Percentiles rank a stretch among this genome's conserved stretches.
Conservation (phyloP, 1,284 basidiomycete genomes). For the Ceratobasidium sp. region DNA sequence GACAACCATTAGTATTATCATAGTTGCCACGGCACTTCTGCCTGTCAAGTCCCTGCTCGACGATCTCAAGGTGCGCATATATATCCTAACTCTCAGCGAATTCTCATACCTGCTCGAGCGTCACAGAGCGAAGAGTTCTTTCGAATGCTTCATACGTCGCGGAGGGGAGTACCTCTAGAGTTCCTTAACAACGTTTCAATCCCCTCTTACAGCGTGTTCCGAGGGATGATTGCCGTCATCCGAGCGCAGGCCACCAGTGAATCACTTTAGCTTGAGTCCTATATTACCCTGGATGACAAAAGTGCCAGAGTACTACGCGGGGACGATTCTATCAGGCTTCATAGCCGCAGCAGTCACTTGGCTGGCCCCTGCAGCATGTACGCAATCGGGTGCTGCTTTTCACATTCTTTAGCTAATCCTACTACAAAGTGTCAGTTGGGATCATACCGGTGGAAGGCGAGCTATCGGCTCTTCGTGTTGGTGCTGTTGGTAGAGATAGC, state of each 20-base stretch:
- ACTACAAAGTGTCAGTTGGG: constrained; percentile 27
- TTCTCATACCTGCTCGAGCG: background rate
- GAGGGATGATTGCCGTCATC: constrained; percentile 2
- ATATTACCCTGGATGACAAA: background rate
- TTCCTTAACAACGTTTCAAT: constrained; percentile 31
- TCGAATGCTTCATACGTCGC: background rate
- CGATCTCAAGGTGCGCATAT: constrained; percentile 52
- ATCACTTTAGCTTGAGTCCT: background rate
- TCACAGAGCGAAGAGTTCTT: constrained; percentile 38
- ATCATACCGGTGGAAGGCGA: constrained; percentile 21
- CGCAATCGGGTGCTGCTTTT: background rate
- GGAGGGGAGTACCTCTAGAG: constrained; percentile 19
- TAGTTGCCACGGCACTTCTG: constrained; percentile 23
- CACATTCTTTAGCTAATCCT: background rate
- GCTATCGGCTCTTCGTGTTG: constrained; percentile 24
- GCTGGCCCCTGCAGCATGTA: constrained; percentile 36
- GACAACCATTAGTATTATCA: constrained; percentile 30
- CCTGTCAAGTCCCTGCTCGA: constrained; percentile 49
- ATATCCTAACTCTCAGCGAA: background rate
- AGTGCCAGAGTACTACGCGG: constrained; percentile 15
- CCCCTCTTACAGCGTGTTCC: constrained; percentile 10
- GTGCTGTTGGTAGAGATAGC: constrained; percentile 16
- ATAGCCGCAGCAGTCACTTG: constrained; percentile 4
- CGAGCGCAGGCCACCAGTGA: constrained; percentile 16
- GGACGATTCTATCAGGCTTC: constrained; percentile 21